Evolutionary conservation across 2,329 filamentous ascomycete species (phyloP), one percentile per base, ranked within the genome.

Genomic region (Neonectria ditissima): DNA sequence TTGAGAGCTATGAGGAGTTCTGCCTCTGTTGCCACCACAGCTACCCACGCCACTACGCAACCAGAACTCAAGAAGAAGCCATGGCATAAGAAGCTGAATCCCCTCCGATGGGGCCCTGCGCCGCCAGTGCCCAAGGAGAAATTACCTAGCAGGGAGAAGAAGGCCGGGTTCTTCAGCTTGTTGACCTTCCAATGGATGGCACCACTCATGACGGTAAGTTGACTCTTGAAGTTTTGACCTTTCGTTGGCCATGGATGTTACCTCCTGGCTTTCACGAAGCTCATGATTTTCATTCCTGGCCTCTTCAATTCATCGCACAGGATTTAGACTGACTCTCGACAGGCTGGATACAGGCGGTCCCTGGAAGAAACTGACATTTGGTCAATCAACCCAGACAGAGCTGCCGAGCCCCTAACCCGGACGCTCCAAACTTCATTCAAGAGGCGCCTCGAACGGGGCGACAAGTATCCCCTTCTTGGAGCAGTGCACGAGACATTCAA

Each of bases 151-250:
- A 87, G 86, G 65, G 94, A 97, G 79, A 84, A 93, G 75, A 84
- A 81, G 4, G 94, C 94, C 5, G 81, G 86, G 2, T 90, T 94
- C 73, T 86, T 96, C 67, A 97, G 92, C 79, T 77, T 84, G 60
- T 77, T 97, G 22, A 91, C 91, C 4, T 98, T 97, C 75, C 88
- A 93, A 76, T 98, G 95, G 95, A 95, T 97, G 85, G 89, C 89
- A 1, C 90, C 93, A 1, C 76, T 98, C 59, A 98, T 98, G 94
- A 84, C 80, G 67, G 90, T 91, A 78, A 80, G 87, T 82, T 50
- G 28, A 20, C 2, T 54, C 28, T 8, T 30, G 10, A 20, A n/a
- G 26, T 41, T 18, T 32, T n/a, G 3, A 1, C 7, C 11, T 39
- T 26, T 9, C 9, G 24, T 18, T n/a, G 28, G 3, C 24, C 24